Conservation (phyloP, 371 early-diverging fungal species). For the Umbelopsis sp. region DNA sequence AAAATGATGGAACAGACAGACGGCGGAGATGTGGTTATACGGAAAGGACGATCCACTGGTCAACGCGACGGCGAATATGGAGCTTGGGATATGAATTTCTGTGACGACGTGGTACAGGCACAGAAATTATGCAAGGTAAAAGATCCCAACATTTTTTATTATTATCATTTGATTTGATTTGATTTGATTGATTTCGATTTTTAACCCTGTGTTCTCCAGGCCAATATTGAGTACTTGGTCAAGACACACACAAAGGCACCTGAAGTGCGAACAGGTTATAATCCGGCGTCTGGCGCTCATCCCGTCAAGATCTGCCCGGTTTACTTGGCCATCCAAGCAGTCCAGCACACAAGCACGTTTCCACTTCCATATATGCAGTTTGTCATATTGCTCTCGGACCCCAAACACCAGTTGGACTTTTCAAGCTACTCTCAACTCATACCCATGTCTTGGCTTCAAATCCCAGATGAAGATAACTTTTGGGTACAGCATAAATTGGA, state of each 20-base stretch:
- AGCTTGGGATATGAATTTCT: conserved; percentile 57
- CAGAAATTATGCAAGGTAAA: conserved; percentile 57
- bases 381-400: conserved; percentile 60
- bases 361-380: conserved; percentile 43
- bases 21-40: conserved; percentile 67
- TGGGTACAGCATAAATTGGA: conserved; percentile 73
- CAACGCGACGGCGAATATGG: conserved; percentile 37
- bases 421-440: conserved; percentile 64
- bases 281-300: conserved; percentile 44
- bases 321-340: conserved; percentile 69
- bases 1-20: conserved; percentile 74
- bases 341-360: conserved; percentile 34
- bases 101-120: conserved; percentile 62
- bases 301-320: conserved; percentile 65
- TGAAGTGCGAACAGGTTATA: conserved; percentile 27
- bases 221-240: conserved; percentile 58
- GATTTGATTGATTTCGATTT: no score
- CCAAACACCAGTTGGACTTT: conserved; percentile 62
- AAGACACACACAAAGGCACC: conserved; percentile 47
- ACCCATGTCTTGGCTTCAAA: conserved; percentile 62
- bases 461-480: conserved; percentile 69
- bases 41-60: conserved; percentile 47
- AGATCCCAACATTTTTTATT: no score
- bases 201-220: conserved; percentile 30
- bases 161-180: no score